Conservation (phyloP, 129 eudicot species). For the Arctium lappa region DNA sequence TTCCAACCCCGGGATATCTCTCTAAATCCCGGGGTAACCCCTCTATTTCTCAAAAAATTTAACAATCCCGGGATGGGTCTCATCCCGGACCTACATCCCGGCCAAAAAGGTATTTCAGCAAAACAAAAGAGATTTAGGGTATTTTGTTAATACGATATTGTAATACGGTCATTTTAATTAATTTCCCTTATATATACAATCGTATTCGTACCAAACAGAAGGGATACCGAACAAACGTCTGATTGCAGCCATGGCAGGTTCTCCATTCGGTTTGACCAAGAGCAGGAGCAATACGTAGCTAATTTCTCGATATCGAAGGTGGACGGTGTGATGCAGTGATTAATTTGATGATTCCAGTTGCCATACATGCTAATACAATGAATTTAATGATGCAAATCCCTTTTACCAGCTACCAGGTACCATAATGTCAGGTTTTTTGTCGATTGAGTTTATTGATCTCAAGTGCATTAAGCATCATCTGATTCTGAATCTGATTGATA, state of each 20-base stretch:
- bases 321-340: neutral
- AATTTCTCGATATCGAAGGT: neutral
- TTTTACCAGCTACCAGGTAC: neutral
- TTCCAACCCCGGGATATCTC: too few relatives aligned
- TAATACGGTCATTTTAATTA: too few relatives aligned
- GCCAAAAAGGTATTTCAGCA: too few relatives aligned
- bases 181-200: neutral
- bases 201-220: neutral
- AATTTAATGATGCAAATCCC: neutral
- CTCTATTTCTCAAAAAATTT: too few relatives aligned
- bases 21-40: too few relatives aligned
- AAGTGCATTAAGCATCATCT: neutral
- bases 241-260: conserved; percentile 1
- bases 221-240: conserved; percentile 4
- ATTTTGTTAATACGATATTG: too few relatives aligned
- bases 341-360: neutral
- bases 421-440: neutral
- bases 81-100: too few relatives aligned
- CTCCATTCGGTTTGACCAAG: neutral
- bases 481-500: conserved; percentile 5
- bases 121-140: too few relatives aligned
- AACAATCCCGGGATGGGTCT: too few relatives aligned
- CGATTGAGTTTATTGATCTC: neutral
- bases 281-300: neutral
- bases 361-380: neutral